Evolutionary conservation across 352 stramenopile species (phyloP), one percentile per base, ranked within the genome.

Genomic region (Phytophthora sp.): DNA sequence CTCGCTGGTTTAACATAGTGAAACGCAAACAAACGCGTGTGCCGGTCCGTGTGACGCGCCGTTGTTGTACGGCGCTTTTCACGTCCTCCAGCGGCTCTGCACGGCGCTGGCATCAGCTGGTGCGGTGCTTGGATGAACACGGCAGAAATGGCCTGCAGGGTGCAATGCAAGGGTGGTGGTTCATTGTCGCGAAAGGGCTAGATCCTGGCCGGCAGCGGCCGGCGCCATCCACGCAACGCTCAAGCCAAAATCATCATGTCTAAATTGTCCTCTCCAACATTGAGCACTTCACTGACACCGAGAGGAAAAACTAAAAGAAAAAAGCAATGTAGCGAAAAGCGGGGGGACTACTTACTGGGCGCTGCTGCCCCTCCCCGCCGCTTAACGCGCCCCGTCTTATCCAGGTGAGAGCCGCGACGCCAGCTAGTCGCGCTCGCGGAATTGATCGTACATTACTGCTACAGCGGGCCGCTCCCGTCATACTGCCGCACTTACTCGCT

Each of bases 401-500:
- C 31, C 39, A 53, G 39, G 26, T 46, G 46, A 45, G n/a, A 59
- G 41, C 41, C 53, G 46, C 34, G 10, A 57, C 32, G 52, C 41
- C 59, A 62, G 58, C 30, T 51, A 53, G 62, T 66, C 30, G 27
- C 53, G 42, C 61, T 72, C 31, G 37, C 30, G 53, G 26, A 67
- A 58, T 72, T 74, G 54, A 74, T 74, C 59, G 59, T 77, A 69
- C 60, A 77, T 65, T 77, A 75, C 60, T 69, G 64, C 59, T 69
- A 75, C 66, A 73, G 42, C 42, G 24, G 51, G 60, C 34, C 58
- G 26, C 53, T 49, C 46, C 34, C 50, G 26, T 76, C 69, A 93
- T 66, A 88, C 71, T 62, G 72, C 66, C 44, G 85, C 87, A 57
- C 87, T 94, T 50, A 96, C 84, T 37, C 87, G 83, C 46, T 94